Evolutionary conservation across 75 land plant genomes (phyloP), one percentile per base, ranked within the genome.

Genomic region (Isoetes taiwanensis): DNA sequence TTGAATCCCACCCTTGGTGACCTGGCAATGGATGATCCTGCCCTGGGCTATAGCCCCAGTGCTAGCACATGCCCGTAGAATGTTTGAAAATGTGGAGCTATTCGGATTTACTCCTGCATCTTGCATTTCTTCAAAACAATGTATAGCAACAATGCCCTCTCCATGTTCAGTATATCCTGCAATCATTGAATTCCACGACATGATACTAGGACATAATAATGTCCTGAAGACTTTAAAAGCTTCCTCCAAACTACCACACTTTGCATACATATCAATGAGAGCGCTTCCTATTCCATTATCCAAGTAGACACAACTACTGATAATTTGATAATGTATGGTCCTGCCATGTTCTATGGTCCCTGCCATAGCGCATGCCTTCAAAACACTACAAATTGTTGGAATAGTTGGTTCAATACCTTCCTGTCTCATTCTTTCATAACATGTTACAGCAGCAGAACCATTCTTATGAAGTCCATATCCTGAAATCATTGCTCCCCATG

Each of bases 311-410:
- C 67, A 74, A 41, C 53, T 19, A 53, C 75, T 69, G 20, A 78
- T 50, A 11, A 72, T 67, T 67, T 54, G 68, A 40, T 67, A 72
- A 70, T 84, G 84, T 28, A 68, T 5, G 32, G 70, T 74, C 73
- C 28, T 78, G 24, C 79, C 85, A 39, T 64, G 66, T 30, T 60
- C 63, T 2, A 76, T 27, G 4, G 72, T 61, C 12, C 70, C 76
- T 25, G 57, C 33, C 41, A 64, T 75, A 25, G 50, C 53, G 57
- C 86, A 82, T 28, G 86, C 76, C 21, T 66, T 62, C 5, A 82
- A 62, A 56, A 73, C 43, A 24, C 64, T 70, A 23, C 71, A 42
- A 65, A 74, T 67, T 16, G 84, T 73, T 24, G 71, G 64, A 35
- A 62, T 55, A 56, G 74, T 76, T 10, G 78, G 80, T 40, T 41